These are phyloP conservation scores for Fusarium napiforme DNA, from an alignment of 2,329 filamentous ascomycete genomes.

Conservation along the genomic window DNA sequence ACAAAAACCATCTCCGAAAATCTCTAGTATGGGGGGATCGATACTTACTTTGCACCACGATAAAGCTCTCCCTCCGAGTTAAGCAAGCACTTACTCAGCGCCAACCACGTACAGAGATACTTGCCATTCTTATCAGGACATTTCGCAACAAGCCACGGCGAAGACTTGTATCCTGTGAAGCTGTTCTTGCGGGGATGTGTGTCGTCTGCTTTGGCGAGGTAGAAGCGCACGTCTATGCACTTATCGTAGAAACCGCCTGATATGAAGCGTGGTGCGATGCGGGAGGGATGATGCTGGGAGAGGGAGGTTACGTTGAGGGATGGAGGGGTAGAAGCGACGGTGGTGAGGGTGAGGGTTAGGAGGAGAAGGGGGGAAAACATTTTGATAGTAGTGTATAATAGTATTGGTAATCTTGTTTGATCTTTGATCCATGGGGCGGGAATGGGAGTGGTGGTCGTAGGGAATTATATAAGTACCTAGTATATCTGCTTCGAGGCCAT, in stretches of 20 bases:
- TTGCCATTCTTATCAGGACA: slow-evolving; percentile 26
- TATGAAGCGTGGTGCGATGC: slow-evolving; percentile 1
- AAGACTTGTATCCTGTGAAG: slow-evolving; percentile 13
- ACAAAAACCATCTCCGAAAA: not conserved
- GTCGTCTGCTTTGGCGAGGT: slow-evolving; percentile 23
- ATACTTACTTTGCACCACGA: slow-evolving; percentile 7
- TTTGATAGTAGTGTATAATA: not conserved
- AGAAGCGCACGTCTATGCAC: slow-evolving; percentile 31
- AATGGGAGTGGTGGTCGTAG: too few species aligned
- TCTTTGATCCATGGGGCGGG: not conserved
- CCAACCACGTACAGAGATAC: slow-evolving; percentile 25
- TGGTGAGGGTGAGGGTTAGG: not conserved
- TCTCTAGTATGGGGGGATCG: too few species aligned
- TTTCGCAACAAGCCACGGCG: slow-evolving; percentile 20
- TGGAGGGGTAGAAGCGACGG: not conserved
- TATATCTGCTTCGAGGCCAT: too few species aligned
- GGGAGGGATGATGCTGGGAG: not conserved
- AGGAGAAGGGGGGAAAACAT: slow-evolving; percentile 5
- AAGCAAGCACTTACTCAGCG: slow-evolving; percentile 28
- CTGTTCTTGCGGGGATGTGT: not conserved
- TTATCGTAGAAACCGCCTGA: slow-evolving; percentile 20
- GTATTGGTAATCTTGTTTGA: not conserved
- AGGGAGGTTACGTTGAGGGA: not conserved
- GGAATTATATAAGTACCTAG: too few species aligned
- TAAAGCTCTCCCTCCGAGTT: slow-evolving; percentile 25